phyloP scores from a whole-genome alignment of 1,284 basidiomycete genomes.

The Ganoderma boninense region DNA sequence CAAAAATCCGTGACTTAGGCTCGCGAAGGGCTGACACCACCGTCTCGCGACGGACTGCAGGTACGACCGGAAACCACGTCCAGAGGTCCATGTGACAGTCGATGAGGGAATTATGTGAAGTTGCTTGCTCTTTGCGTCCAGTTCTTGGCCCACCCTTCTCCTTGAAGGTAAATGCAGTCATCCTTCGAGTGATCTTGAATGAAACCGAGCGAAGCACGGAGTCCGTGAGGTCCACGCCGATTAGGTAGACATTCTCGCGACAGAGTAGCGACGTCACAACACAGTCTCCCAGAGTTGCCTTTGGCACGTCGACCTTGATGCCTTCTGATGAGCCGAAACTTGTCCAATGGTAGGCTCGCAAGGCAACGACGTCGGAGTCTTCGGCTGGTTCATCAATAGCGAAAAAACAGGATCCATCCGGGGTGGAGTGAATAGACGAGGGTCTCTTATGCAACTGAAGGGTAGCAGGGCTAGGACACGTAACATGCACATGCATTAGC shows the following conservation, averaged over 20 bases:
- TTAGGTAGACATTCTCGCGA: conserved; percentile 50
- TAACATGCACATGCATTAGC: background rate
- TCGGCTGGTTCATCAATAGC: conserved; percentile 33
- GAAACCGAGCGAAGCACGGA: conserved; percentile 49
- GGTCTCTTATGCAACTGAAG: conserved; percentile 49
- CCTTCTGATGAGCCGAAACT: conserved; percentile 62
- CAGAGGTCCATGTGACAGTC: conserved; percentile 69
- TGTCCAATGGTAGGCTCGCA: conserved; percentile 60
- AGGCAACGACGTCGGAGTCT: conserved; percentile 27
- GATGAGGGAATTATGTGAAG: conserved; percentile 58
- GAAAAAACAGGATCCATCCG: conserved; percentile 62
- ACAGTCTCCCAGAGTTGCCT: conserved; percentile 23
- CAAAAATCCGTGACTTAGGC: conserved; percentile 50
- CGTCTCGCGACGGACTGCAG: conserved; percentile 59
- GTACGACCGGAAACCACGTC: conserved; percentile 67
- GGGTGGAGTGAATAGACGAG: conserved; percentile 48
- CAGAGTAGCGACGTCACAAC: conserved; percentile 55
- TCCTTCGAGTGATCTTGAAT: conserved; percentile 60
- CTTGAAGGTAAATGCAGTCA: conserved; percentile 63
- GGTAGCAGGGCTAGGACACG: conserved; percentile 51
- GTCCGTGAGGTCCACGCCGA: conserved; percentile 46
- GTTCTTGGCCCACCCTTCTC: conserved; percentile 40
- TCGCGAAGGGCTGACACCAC: conserved; percentile 45
- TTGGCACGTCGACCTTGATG: conserved; percentile 42
- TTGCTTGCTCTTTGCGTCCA: conserved; percentile 25